phyloP scores from a whole-genome alignment of 73 alveolate genomes.

The Uronychia binucleata region DNA sequence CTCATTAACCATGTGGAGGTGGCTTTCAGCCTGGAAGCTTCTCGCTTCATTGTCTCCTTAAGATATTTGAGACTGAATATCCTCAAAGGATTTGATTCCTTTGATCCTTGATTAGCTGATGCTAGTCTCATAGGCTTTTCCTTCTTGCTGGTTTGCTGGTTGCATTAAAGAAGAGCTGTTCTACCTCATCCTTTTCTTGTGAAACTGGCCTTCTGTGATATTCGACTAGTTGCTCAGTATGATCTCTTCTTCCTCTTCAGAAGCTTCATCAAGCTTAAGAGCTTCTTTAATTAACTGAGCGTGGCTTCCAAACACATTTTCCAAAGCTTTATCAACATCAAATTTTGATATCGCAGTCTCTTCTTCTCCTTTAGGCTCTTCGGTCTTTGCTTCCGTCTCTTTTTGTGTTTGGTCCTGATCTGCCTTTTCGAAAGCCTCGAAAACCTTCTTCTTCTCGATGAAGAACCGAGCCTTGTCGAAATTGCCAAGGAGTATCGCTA shows the following conservation, averaged over 20 bases:
- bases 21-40: no score
- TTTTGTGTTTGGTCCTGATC: neutral
- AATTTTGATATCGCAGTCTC: neutral
- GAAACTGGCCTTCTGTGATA: no score
- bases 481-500: conserved; percentile 43
- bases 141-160: neutral
- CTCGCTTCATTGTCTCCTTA: no score
- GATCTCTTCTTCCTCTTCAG: no score
- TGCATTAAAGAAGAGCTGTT: no score
- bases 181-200: no score
- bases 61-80: no score
- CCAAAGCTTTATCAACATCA: no score
- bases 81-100: no score
- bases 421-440: conserved; percentile 1
- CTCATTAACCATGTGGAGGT: no score
- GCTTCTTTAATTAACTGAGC: neutral
- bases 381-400: neutral
- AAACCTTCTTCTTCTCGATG: conserved; percentile 5
- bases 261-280: no score
- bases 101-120: neutral
- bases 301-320: neutral
- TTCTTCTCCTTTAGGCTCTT: neutral
- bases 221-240: no score
- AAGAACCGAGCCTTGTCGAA: conserved; percentile 32
- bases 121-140: neutral